A percentile compares a stretch with the other conserved stretches of the same genome.
Evolutionary conservation across 1,139 yeast genomes (phyloP).

Genomic region (Sugiyamaella neomexicana): DNA sequence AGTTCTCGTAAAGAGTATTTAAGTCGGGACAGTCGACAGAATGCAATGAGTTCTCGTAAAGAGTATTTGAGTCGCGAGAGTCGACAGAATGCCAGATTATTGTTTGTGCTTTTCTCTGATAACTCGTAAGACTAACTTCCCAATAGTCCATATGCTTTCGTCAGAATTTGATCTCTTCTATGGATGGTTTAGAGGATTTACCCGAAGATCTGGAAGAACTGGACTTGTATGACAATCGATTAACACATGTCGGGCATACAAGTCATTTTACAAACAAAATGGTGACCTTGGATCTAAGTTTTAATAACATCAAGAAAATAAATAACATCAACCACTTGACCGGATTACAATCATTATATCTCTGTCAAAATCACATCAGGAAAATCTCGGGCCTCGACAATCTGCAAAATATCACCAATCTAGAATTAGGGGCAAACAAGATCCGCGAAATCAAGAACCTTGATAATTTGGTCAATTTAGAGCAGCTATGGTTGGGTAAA

Average conservation of each 20-base stretch:
- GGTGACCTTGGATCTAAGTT: constrained; percentile 74
- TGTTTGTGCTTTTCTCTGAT: too few species aligned
- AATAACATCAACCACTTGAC: constrained; percentile 69
- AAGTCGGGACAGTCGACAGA: too few species aligned
- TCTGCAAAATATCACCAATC: constrained; percentile 59
- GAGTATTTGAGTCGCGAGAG: too few species aligned
- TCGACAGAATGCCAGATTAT: too few species aligned
- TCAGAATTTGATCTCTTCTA: constrained; percentile 75
- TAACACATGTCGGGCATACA: constrained; percentile 77
- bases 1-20: too few species aligned
- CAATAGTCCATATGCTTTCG: constrained; percentile 71
- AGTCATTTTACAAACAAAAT: constrained; percentile 56
- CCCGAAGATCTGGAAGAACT: constrained; percentile 66
- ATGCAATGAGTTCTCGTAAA: too few species aligned
- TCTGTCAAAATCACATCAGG: constrained; percentile 85
- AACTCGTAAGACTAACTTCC: too few species aligned
- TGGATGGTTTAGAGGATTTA: constrained; percentile 67
- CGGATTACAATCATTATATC: constrained; percentile 66
- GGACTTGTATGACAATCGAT: constrained; percentile 89
- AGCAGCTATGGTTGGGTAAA: constrained; percentile 91
- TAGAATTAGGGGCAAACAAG: constrained; percentile 92
- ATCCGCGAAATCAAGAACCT: constrained; percentile 64
- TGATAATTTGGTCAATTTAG: constrained; percentile 53
- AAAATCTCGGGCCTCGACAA: constrained; percentile 67
- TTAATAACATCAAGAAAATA: constrained; percentile 85